These are phyloP conservation scores for Crithidia brevicula DNA, from an alignment of 208 protist genomes.

Conservation along the genomic window DNA sequence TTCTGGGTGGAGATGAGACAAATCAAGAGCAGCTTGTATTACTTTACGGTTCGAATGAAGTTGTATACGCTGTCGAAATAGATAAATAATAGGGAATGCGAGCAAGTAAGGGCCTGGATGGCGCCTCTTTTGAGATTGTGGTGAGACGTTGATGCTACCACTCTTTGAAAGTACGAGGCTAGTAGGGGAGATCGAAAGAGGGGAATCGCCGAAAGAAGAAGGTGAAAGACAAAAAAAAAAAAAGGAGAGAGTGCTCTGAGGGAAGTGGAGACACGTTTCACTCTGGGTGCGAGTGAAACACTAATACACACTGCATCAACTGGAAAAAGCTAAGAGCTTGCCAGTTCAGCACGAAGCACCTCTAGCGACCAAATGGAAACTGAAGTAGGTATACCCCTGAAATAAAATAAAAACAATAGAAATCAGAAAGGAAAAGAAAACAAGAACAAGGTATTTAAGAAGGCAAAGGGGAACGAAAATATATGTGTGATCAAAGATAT, in stretches of 20 bases:
- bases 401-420: slow-evolving; percentile 14
- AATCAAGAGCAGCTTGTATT: slow-evolving; percentile 3
- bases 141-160: slow-evolving; percentile 1
- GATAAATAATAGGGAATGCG: not conserved
- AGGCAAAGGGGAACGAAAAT: no score
- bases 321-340: not conserved
- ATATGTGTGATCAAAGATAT: slow-evolving; percentile 4
- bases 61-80: not conserved
- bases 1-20: not conserved
- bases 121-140: not conserved
- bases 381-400: slow-evolving; percentile 7
- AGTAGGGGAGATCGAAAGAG: not conserved
- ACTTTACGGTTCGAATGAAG: not conserved
- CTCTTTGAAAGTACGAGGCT: not conserved
- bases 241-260: not conserved
- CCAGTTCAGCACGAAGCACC: not conserved
- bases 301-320: not conserved
- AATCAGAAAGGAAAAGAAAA: no score
- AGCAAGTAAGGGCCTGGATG: not conserved
- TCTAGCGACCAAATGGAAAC: not conserved
- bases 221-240: slow-evolving; percentile 2
- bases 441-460: no score
- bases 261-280: not conserved
- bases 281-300: not conserved
- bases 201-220: not conserved